These are phyloP conservation scores for Coleophoma cylindrospora DNA, from an alignment of 2,329 filamentous ascomycete species.

Conservation along the genomic window DNA sequence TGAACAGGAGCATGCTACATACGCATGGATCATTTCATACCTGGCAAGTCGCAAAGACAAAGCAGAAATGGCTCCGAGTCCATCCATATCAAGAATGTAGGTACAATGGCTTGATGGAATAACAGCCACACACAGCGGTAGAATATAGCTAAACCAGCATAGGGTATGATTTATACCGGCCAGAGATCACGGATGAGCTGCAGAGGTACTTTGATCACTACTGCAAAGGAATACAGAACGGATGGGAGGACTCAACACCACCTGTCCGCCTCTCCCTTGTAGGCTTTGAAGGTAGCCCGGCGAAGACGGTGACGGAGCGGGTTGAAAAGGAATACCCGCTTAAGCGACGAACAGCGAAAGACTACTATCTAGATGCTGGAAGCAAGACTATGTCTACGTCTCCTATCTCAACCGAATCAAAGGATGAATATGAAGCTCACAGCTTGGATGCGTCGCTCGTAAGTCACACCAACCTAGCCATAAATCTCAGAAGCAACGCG, in stretches of 20 bases:
- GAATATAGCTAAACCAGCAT: conserved; percentile 27
- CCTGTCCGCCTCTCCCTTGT: conserved; percentile 32
- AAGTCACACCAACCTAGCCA: neutral
- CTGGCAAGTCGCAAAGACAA: neutral
- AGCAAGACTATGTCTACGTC: neutral
- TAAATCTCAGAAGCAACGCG: neutral
- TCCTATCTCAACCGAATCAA: neutral
- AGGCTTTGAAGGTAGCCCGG: neutral
- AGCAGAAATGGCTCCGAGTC: conserved; percentile 3
- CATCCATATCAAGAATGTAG: neutral
- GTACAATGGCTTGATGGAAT: neutral
- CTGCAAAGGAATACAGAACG: conserved; percentile 35
- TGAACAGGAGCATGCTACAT: conserved; percentile 3
- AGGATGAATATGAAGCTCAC: neutral
- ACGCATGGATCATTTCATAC: conserved; percentile 1
- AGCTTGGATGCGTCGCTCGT: neutral
- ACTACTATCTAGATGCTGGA: neutral
- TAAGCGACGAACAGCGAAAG: neutral
- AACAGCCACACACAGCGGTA: conserved; percentile 24
- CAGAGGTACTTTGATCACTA: conserved; percentile 38
- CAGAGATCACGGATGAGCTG: conserved; percentile 30
- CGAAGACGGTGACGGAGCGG: neutral
- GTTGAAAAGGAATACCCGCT: neutral
- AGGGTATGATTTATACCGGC: conserved; percentile 35
- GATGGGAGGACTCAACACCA: conserved; percentile 38